Percentiles rank a stretch among this genome's conserved stretches.
Evolutionary conservation across 2,329 filamentous ascomycete species (phyloP).

Genomic region (Alternaria viburni): DNA sequence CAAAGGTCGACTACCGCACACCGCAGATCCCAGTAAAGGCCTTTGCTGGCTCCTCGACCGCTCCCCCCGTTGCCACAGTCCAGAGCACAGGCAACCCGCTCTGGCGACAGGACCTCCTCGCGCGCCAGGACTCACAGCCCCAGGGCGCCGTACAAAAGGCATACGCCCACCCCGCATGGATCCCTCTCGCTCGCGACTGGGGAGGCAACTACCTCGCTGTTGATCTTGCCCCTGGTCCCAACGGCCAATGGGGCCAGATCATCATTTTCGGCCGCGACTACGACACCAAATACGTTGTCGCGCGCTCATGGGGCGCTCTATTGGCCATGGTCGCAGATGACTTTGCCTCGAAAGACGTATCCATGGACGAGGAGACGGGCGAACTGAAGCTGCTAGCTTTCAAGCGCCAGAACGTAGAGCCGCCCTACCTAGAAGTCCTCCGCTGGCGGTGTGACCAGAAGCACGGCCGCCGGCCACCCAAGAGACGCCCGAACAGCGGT

Average conservation of each 20-base stretch:
- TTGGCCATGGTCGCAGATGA: slow-evolving; percentile 89
- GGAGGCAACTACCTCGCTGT: slow-evolving; percentile 97
- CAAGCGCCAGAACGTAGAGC: slow-evolving; percentile 79
- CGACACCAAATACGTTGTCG: slow-evolving; percentile 96
- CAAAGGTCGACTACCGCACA: slow-evolving; percentile 60
- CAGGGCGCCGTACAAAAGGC: slow-evolving; percentile 86
- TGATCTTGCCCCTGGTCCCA: slow-evolving; percentile 87
- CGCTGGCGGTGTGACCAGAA: slow-evolving; percentile 97
- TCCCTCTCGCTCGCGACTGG: slow-evolving; percentile 95
- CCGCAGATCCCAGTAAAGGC: slow-evolving; percentile 74
- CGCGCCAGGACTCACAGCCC: slow-evolving; percentile 87
- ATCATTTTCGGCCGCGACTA: slow-evolving; percentile 98
- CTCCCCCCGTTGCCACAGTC: slow-evolving; percentile 64
- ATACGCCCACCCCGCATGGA: slow-evolving; percentile 94
- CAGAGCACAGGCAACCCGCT: slow-evolving; percentile 64
- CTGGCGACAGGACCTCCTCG: slow-evolving; percentile 85
- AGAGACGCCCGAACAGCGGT: slow-evolving; percentile 54
- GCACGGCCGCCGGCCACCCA: slow-evolving; percentile 69
- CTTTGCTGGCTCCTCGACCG: slow-evolving; percentile 72
- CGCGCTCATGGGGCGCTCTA: slow-evolving; percentile 88
- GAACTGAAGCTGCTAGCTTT: slow-evolving; percentile 95
- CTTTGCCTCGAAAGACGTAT: slow-evolving; percentile 87
- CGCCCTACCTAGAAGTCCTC: slow-evolving; percentile 91
- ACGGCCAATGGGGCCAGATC: slow-evolving; percentile 92
- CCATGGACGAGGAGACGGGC: slow-evolving; percentile 87